Percentiles rank a stretch among this genome's conserved stretches.
Evolutionary conservation across 2,329 filamentous ascomycete genomes (phyloP).

Genomic region (Sclerotinia spermophila): DNA sequence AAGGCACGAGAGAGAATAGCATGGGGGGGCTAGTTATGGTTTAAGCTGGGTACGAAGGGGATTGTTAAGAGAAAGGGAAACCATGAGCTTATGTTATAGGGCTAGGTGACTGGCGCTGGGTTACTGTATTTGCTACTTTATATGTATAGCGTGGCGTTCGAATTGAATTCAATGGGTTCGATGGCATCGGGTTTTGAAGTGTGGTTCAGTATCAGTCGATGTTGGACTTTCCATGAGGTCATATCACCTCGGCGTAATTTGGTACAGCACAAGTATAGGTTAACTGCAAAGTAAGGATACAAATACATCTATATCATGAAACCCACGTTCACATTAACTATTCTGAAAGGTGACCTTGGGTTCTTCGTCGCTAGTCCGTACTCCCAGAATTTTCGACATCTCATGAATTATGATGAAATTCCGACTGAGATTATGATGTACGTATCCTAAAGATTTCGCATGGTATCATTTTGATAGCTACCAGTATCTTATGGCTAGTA

Average conservation of each 20-base stretch:
- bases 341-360: not conserved
- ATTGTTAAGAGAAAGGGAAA: not conserved
- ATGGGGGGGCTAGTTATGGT: constrained; percentile 9
- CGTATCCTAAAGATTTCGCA: not conserved
- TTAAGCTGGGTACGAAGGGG: not conserved
- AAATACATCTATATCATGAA: not conserved
- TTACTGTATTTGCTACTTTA: not conserved
- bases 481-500: not conserved
- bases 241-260: not conserved
- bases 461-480: not conserved
- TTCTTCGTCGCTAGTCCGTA: too few relatives aligned
- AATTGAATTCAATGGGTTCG: not conserved
- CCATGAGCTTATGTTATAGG: not conserved
- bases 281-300: not conserved
- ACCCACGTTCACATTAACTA: not conserved
- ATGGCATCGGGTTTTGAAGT: not conserved
- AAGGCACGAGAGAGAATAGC: not conserved
- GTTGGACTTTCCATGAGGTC: not conserved
- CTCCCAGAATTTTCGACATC: not conserved
- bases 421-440: not conserved
- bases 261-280: not conserved
- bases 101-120: not conserved
- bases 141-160: constrained; percentile 14
- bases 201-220: not conserved
- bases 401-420: not conserved